Evolutionary conservation across 148 eudicot genomes (phyloP), one percentile per base, ranked within the genome.

Genomic region (Cornus kousa): DNA sequence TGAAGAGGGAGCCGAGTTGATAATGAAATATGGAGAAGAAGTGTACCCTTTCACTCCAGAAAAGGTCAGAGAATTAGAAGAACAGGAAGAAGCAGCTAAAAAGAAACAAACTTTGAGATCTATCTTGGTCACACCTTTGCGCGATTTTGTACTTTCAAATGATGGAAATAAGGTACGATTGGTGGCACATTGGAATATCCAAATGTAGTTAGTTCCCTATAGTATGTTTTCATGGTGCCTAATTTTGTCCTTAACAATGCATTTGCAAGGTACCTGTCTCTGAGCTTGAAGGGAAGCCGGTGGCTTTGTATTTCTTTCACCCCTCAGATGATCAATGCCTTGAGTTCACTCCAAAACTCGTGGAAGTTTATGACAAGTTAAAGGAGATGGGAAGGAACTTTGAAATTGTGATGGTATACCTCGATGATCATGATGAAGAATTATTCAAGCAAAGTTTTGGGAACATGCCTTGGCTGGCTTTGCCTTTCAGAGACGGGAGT

Each of bases 221-320:
- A 53, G 16, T 53, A 11, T 43, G 10, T 43, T 43, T 43, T 43
- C 10, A 43, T 4, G 48, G 48, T 4, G 48, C 48, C 48, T 43
- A 6, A 43, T 48, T 48, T 53, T 62, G 22, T 17, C 19, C 66
- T 62, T 19, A 5, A 19, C 7, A 62, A 62, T n/a, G 59, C 59
- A 5, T 62, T 17, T 62, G 19, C 66, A 13, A 62, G 66, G 23
- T 62, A 17, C 66, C 23, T 62, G 66, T 62, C 23, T 74, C 88
- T 33, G 89, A 91, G 78, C 93, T 93, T 60, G 89, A 93, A 81
- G 95, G 97, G 62, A 89, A 86, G 78, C 89, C 83, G 66, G 82
- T 93, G 16, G 93, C 90, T 37, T 80, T 93, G 65, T 89, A 91
- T 76, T 93, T 93, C 76, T 62, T 85, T n/a, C 6, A 86, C 80